phyloP scores from a whole-genome alignment of 345 rosid species.

The Dipteronia sinensis region DNA sequence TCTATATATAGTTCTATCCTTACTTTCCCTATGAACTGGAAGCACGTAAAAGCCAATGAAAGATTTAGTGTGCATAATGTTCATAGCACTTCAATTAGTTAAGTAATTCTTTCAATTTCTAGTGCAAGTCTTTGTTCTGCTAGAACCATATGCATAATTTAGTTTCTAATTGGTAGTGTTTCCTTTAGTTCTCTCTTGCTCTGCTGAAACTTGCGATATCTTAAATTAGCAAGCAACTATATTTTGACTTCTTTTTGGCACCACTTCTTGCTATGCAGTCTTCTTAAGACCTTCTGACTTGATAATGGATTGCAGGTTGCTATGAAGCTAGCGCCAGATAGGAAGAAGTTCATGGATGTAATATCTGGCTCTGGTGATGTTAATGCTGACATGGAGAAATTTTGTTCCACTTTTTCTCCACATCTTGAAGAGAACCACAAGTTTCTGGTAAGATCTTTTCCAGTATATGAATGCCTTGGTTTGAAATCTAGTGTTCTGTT shows the following conservation, averaged over 20 bases:
- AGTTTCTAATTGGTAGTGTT: neutral
- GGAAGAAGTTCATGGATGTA: conserved; percentile 95
- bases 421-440: conserved; percentile 86
- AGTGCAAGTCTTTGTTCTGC: neutral
- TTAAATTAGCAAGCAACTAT: neutral
- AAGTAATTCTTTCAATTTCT: neutral
- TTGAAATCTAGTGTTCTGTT: neutral
- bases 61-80: neutral
- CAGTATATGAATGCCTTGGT: neutral
- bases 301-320: conserved; percentile 59
- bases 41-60: neutral
- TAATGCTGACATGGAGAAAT: conserved; percentile 76
- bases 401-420: conserved; percentile 77
- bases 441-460: conserved; percentile 68
- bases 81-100: neutral
- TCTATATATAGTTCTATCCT: neutral
- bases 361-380: conserved; percentile 78
- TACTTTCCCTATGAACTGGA: neutral
- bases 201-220: neutral
- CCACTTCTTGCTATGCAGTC: conserved; percentile 1
- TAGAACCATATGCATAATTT: neutral
- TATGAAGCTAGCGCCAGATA: conserved; percentile 94
- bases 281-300: neutral
- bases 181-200: neutral
- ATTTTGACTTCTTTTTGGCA: neutral